These are phyloP conservation scores for Nepenthes alata DNA, from an alignment of 179 eudicot species.

Conservation along the genomic window DNA sequence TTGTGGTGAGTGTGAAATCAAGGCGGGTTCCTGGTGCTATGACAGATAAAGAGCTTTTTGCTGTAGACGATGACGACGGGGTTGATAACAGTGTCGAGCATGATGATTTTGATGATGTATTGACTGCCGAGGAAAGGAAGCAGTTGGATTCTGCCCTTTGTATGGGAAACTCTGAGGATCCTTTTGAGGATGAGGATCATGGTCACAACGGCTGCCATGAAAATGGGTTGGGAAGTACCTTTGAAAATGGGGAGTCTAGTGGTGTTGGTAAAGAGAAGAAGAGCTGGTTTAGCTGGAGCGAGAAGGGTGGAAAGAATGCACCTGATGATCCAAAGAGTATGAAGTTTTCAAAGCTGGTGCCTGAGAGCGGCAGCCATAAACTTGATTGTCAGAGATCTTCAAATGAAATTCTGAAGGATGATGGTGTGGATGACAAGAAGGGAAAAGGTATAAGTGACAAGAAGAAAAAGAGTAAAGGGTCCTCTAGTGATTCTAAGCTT, in stretches of 20 bases:
- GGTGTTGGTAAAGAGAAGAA: constrained; percentile 61
- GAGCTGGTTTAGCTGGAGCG: constrained; percentile 84
- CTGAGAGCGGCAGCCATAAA: constrained; percentile 36
- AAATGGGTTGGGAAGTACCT: constrained; percentile 10
- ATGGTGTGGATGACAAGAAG: constrained; percentile 33
- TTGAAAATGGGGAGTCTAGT: constrained; percentile 23
- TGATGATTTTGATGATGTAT: constrained; percentile 60
- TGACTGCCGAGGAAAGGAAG: constrained; percentile 78
- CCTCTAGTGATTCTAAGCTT: constrained; percentile 40
- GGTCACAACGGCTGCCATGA: constrained; percentile 38
- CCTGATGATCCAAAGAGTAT: constrained; percentile 49
- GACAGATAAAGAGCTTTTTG: constrained; percentile 73
- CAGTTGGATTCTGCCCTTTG: constrained; percentile 83
- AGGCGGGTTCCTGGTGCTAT: constrained; percentile 43
- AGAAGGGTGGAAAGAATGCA: constrained; percentile 41
- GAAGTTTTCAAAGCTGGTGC: constrained; percentile 53
- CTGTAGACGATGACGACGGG: constrained; percentile 55
- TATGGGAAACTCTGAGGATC: constrained; percentile 46
- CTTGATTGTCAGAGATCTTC: constrained; percentile 35
- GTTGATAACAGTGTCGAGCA: constrained; percentile 41
- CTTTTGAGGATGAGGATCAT: constrained; percentile 49
- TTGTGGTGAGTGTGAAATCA: constrained; percentile 81
- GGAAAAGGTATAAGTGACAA: constrained; percentile 56
- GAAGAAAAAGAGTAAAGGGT: constrained; percentile 75
- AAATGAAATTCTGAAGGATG: constrained; percentile 31